These are phyloP conservation scores for Trichodelitschia bisporula DNA, from an alignment of 495 filamentous ascomycete species.

Conservation along the genomic window DNA sequence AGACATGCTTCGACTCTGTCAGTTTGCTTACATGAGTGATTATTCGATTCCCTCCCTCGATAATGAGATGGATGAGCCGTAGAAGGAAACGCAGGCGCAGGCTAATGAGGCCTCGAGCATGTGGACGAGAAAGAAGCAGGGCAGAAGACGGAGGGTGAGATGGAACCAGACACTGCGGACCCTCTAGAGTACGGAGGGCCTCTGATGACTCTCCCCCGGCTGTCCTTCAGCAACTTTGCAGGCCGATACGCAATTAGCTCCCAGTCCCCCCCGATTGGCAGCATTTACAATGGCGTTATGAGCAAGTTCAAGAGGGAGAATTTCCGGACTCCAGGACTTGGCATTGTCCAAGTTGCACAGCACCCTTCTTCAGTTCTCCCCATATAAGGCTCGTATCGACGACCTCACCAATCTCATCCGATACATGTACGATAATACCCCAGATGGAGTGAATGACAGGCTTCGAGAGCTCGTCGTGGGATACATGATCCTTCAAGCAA, in stretches of 20 bases:
- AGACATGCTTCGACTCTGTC: constrained; percentile 1
- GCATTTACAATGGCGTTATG: constrained; percentile 14
- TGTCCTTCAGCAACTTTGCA: background rate
- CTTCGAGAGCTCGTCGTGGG: background rate
- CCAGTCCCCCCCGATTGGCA: background rate
- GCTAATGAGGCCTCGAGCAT: background rate
- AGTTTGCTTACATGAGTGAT: constrained; percentile 3
- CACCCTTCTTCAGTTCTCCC: constrained; percentile 14
- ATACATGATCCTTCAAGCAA: background rate
- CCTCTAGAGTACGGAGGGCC: background rate
- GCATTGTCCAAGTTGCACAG: constrained; percentile 14
- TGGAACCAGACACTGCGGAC: background rate
- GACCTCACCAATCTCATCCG: constrained; percentile 15
- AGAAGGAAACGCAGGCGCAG: background rate
- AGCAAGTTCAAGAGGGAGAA: constrained; percentile 17
- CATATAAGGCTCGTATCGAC: constrained; percentile 9
- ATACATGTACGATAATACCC: constrained; percentile 15
- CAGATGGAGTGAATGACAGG: background rate
- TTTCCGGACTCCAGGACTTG: constrained; percentile 13
- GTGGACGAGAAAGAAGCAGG: background rate
- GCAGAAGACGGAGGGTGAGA: background rate
- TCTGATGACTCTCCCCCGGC: background rate
- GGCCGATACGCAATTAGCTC: background rate
- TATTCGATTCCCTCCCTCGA: background rate
- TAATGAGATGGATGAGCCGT: background rate